These are phyloP conservation scores for Candida krabiensis DNA, from an alignment of 805 yeast species.

Conservation along the genomic window DNA sequence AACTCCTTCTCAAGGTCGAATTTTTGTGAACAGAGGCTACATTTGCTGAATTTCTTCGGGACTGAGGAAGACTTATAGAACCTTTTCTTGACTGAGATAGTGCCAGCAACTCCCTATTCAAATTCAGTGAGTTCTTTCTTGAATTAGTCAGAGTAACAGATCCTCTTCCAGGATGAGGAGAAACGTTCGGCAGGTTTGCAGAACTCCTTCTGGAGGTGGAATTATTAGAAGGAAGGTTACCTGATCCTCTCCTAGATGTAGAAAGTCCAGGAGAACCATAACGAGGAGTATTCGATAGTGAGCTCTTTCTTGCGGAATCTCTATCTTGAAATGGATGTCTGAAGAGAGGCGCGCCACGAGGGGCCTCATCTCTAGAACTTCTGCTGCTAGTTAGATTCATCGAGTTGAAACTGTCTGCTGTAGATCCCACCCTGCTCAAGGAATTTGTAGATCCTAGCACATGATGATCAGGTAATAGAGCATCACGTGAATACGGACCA, in stretches of 20 bases:
- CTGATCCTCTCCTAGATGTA: constrained; percentile 36
- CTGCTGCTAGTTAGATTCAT: constrained; percentile 7
- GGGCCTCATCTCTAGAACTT: constrained; percentile 17
- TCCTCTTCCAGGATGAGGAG: no score
- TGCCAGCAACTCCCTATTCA: constrained; percentile 8
- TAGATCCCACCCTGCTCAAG: constrained; percentile 8
- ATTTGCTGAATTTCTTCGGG: constrained; percentile 24
- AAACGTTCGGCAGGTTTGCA: not conserved
- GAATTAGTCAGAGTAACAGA: constrained; percentile 7
- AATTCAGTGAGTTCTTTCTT: constrained; percentile 15
- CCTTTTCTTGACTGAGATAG: constrained; percentile 7
- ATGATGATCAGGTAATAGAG: no score
- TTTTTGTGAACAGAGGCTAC: constrained; percentile 3
- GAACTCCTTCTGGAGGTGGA: constrained; percentile 29
- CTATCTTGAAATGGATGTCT: constrained; percentile 70
- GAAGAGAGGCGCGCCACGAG: constrained; percentile 48
- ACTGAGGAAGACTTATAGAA: constrained; percentile 9
- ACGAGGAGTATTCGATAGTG: constrained; percentile 10
- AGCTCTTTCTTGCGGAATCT: constrained; percentile 13
- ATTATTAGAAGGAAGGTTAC: constrained; percentile 20
- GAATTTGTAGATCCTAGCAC: constrained; percentile 3
- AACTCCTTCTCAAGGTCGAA: constrained; percentile 19
- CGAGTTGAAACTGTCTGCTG: constrained; percentile 11
- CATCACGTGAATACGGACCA: no score
- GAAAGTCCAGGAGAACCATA: constrained; percentile 16